Base-by-base conservation (phyloP, 176 grass and related monocot genomes). In the barley (Hordeum vulgare) region DNA sequence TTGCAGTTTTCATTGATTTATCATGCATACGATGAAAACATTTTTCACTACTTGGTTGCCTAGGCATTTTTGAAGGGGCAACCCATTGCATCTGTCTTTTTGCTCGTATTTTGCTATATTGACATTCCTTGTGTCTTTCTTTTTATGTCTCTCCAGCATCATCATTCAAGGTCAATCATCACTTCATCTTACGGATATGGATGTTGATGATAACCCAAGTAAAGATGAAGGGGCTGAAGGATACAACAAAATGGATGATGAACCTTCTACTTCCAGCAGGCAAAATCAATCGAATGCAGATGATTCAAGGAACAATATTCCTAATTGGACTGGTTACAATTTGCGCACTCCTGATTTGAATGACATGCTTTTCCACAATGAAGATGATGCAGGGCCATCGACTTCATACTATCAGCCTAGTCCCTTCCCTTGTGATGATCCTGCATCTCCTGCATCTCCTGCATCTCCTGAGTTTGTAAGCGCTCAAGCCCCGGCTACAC, bases 341-440 rank as follows among this genome's bases (percentile, higher is more conserved):
- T 84, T 90, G 73, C 90, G 93, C 66, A 99, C 93, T 45, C 97
- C 97, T 25, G 93, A 96, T 87, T 85, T 99, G 72, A 99, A 99
- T 61, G 88, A 94, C 90, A 87, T 92, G 67, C 80, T 99, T 81
- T 92, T 94, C 83, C 77, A 85, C n/a, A 92, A 88, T 81, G 86
- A 90, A 29, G 59, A 61, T 84, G 69, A 88, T 26, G 89, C 89
- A 71, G 93, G 89, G 11, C 76, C 82, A 80, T 90, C 93, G 27
- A 60, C 78, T 79, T 87, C 85, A 13, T 87, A 84, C 53, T 86
- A 83, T 90, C 88, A 88, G 77, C 85, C 76, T 82, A 88, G 84
- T 64, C 86, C 86, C 47, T 84, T 64, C 61, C 58, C 77, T 69
- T 85, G 80, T 81, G 84, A 89, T 82, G 80, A 85, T 70, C 90